Evolutionary conservation across 2,329 filamentous ascomycete species (phyloP), one percentile per base, ranked within the genome.

Genomic region (Ustilaginoidea virens): DNA sequence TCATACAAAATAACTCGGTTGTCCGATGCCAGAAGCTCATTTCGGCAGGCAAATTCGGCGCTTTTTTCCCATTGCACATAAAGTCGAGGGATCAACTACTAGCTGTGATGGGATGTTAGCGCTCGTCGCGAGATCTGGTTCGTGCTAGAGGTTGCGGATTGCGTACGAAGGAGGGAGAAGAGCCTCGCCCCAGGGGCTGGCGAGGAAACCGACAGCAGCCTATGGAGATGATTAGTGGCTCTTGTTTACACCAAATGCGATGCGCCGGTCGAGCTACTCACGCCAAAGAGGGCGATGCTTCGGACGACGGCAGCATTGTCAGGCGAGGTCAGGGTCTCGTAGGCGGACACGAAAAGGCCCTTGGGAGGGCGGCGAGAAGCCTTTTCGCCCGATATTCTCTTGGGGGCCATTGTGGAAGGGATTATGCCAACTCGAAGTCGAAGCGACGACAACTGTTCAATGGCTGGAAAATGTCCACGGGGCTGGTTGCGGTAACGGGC

Each of bases 251-350:
- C 18, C 22, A 10, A 28, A 17, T 6, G 11, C 2, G 13, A 31
- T 16, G 17, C 17, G 4, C 12, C n/a, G 19, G 17, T 17, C 17
- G 16, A 24, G 23, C 16, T 25, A 60, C 74, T 48, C 63, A 80
- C 74, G 32, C 73, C 74, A 46, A 80, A 80, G 42, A 79, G 51
- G 38, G 69, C 61, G 40, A 80, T 56, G 47, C 74, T 79, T 43
- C 70, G 66, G 35, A 80, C 74, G 32, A 80, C 66, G 32, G 72
- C 66, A 27, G 71, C 64, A 53, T 81, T 80, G 47, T 81, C 76
- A 19, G 74, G 53, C 17, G 68, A 66, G 31, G 72, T 79, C 45
- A 80, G 45, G 39, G 69, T 60, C 35, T 66, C 61, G 52, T 78
- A 80, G 39, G 68, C 61, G 33, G 60, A 60, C 41, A 58, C 58